phyloP scores from a whole-genome alignment of 148 eudicot genomes.

The Chenopodium berlandieri region DNA sequence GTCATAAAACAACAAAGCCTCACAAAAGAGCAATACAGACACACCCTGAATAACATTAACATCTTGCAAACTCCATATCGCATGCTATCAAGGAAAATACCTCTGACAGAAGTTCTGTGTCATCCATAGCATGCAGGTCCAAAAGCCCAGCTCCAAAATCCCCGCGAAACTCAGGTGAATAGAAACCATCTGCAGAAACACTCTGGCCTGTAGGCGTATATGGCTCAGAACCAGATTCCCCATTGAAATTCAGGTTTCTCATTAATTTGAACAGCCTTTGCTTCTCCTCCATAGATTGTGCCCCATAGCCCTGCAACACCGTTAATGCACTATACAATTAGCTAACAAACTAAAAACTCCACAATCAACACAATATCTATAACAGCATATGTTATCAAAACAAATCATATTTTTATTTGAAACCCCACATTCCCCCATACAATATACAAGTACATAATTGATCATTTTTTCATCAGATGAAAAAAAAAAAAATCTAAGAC shows the following conservation, averaged over 20 bases:
- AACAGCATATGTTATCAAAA: background rate
- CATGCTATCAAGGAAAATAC: slow-evolving; percentile 32
- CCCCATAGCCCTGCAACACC: slow-evolving; percentile 82
- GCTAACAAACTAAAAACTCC: background rate
- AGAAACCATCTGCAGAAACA: slow-evolving; percentile 62
- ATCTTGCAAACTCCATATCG: background rate
- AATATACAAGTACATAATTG: background rate
- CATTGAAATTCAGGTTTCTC: slow-evolving; percentile 92
- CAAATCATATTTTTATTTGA: no score
- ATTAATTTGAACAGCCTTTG: slow-evolving; percentile 88
- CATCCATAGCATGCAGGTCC: slow-evolving; percentile 99
- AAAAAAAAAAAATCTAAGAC: no score
- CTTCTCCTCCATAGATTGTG: slow-evolving; percentile 96
- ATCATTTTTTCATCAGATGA: background rate
- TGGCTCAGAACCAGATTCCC: slow-evolving; percentile 88
- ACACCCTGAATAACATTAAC: no score
- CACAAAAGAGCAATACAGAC: background rate
- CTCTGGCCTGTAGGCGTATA: slow-evolving; percentile 73
- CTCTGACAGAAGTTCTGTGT: slow-evolving; percentile 95
- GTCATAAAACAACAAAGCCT: background rate
- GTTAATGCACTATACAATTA: slow-evolving; percentile 14
- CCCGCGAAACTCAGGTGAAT: slow-evolving; percentile 86
- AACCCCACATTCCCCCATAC: background rate
- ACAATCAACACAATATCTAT: background rate
- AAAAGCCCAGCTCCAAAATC: slow-evolving; percentile 99